phyloP scores from a whole-genome alignment of 441 rosid genomes.

The Euphorbia schlechtendalii region DNA sequence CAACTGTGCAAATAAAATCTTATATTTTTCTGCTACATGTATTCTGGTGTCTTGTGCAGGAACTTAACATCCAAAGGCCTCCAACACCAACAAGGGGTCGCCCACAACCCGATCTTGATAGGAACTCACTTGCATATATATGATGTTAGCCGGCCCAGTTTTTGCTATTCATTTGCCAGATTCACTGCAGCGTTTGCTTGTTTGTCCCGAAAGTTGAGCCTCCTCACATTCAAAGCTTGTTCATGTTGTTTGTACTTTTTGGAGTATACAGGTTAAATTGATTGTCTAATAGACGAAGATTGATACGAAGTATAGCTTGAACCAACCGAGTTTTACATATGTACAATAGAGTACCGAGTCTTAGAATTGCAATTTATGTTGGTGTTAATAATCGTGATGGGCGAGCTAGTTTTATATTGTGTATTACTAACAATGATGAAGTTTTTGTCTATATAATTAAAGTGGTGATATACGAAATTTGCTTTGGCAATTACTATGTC shows the following conservation, averaged over 20 bases:
- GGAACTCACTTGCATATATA: conserved; percentile 90
- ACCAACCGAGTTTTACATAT: too few species aligned
- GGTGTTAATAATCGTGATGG: too few species aligned
- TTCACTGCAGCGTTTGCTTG: conserved; percentile 6
- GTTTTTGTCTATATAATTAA: too few species aligned
- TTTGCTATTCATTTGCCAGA: conserved; percentile 14
- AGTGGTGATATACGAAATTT: too few species aligned
- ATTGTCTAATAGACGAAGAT: conserved; percentile 18
- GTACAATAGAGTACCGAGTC: too few species aligned
- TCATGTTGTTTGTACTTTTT: conserved; percentile 28
- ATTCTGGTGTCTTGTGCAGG: conserved; percentile 36
- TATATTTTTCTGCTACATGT: not conserved
- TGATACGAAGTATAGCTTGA: too few species aligned
- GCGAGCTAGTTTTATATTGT: too few species aligned
- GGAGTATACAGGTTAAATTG: conserved; percentile 8
- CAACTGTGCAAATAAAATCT: not conserved
- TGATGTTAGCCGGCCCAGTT: conserved; percentile 15
- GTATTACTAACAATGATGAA: too few species aligned
- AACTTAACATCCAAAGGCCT: conserved; percentile 95
- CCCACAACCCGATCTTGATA: conserved; percentile 87
- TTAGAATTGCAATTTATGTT: too few species aligned
- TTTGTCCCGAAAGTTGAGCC: too few species aligned
- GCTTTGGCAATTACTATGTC: too few species aligned
- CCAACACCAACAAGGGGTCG: conserved; percentile 97
- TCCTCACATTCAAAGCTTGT: conserved; percentile 4